A percentile compares a stretch with the other conserved stretches of the same genome.
These are phyloP conservation scores for Bocquillonia castaneifolia DNA, from an alignment of 441 rosid species.

Conservation along the genomic window DNA sequence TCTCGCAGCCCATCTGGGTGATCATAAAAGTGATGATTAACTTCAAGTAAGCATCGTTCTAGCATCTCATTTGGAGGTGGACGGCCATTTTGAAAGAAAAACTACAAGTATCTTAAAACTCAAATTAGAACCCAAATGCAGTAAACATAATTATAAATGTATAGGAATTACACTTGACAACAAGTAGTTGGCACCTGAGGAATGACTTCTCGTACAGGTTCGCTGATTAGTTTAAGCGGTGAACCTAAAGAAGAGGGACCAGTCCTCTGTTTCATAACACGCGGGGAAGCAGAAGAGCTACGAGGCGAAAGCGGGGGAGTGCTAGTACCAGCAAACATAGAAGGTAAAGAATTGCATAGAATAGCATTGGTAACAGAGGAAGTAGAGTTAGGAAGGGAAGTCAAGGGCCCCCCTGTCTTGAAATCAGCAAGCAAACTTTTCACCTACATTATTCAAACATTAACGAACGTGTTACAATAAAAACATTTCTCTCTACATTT, in stretches of 20 bases:
- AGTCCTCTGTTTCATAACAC: constrained; percentile 56
- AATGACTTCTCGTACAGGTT: constrained; percentile 71
- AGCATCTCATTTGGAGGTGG: constrained; percentile 72
- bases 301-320: constrained; percentile 96
- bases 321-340: constrained; percentile 87
- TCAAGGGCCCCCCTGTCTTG: constrained; percentile 55
- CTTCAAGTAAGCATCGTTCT: constrained; percentile 61
- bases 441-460: too few relatives aligned
- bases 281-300: constrained; percentile 83
- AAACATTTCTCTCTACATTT: background rate
- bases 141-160: too few relatives aligned
- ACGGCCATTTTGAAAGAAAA: constrained; percentile 86
- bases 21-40: constrained; percentile 60
- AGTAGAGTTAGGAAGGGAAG: constrained; percentile 44
- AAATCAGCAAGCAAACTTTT: constrained; percentile 63
- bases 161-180: too few relatives aligned
- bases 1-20: constrained; percentile 69
- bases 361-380: constrained; percentile 41
- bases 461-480: too few relatives aligned
- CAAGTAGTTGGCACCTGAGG: constrained; percentile 67
- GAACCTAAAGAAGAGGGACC: constrained; percentile 76
- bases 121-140: background rate
- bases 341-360: constrained; percentile 54
- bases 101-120: constrained; percentile 43
- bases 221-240: constrained; percentile 58